phyloP scores from a whole-genome alignment of 192 early-diverging fungal species.

The Pilaira anomala region DNA sequence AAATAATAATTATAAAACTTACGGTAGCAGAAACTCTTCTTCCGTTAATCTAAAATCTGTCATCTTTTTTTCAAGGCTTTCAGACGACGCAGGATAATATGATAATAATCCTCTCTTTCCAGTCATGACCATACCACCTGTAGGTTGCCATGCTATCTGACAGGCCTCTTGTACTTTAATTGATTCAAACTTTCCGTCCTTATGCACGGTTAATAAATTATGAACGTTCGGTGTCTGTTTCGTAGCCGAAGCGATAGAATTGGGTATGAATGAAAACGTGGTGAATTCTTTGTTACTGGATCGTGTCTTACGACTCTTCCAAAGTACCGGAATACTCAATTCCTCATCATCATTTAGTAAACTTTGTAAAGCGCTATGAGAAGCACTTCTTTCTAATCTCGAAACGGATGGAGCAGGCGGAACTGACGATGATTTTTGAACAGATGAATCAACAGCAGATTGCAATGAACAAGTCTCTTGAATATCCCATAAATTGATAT shows the following conservation, averaged over 20 bases:
- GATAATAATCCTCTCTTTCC: slow-evolving; percentile 30
- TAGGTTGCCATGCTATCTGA: slow-evolving; percentile 52
- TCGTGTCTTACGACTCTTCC: slow-evolving; percentile 19
- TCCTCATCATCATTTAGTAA: slow-evolving; percentile 20
- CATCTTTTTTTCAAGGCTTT: neutral
- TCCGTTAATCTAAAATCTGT: neutral
- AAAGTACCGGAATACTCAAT: slow-evolving; percentile 42
- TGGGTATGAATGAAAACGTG: slow-evolving; percentile 9
- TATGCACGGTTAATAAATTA: slow-evolving; percentile 49
- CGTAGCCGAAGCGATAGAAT: neutral
- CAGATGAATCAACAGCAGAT: slow-evolving; percentile 2
- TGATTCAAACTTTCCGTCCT: slow-evolving; percentile 51
- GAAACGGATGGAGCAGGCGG: neutral
- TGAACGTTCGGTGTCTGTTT: slow-evolving; percentile 15
- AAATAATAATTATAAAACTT: no score
- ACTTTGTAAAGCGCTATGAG: neutral
- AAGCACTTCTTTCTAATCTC: neutral
- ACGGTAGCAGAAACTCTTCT: no score
- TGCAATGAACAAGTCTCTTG: slow-evolving; percentile 47
- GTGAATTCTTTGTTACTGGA: neutral
- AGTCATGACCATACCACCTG: slow-evolving; percentile 45
- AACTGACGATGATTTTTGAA: neutral
- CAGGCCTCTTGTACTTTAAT: slow-evolving; percentile 49
- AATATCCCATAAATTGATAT: slow-evolving; percentile 63
- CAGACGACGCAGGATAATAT: neutral